Evolutionary conservation across 2,329 filamentous ascomycete genomes (phyloP).

Genomic region (Apiospora aurea): DNA sequence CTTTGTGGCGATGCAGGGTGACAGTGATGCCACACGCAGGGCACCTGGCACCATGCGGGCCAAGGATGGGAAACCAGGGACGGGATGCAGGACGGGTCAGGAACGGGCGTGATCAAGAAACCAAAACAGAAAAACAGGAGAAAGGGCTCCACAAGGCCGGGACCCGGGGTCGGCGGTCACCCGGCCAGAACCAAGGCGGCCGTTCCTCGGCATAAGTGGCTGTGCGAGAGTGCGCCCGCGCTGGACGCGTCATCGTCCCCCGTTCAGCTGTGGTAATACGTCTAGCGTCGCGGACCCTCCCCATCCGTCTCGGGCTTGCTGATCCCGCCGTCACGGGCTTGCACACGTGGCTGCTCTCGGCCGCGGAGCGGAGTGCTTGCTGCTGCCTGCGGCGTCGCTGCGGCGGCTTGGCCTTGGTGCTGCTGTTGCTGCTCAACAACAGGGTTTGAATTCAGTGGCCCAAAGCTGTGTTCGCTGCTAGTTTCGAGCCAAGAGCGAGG

Average conservation of each 20-base stretch:
- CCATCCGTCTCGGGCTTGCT: constrained; percentile 1
- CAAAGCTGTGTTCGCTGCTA: neutral
- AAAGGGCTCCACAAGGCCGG: neutral
- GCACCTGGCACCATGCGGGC: neutral
- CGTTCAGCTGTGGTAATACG: constrained; percentile 6
- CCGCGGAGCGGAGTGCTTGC: neutral
- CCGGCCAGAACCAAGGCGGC: constrained; percentile 10
- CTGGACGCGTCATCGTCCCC: constrained; percentile 4
- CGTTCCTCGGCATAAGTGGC: constrained; percentile 16
- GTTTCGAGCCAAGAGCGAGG: neutral
- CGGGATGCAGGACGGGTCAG: neutral
- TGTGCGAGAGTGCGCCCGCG: constrained; percentile 10
- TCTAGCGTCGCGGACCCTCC: constrained; percentile 20
- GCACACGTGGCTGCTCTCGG: constrained; percentile 13
- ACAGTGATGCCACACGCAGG: neutral
- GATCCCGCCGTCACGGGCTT: constrained; percentile 8
- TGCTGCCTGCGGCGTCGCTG: neutral
- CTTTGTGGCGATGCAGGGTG: constrained; percentile 4
- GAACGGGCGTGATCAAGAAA: neutral
- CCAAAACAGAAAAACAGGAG: neutral
- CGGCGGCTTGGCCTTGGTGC: neutral
- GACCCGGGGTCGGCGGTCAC: constrained; percentile 11
- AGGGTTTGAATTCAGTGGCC: neutral
- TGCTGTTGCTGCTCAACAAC: neutral
- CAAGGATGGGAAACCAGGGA: constrained; percentile 1